Evolutionary conservation across 805 yeast genomes (phyloP), one percentile per base, ranked within the genome.

Genomic region (Wickerhamomyces xylosicus): DNA sequence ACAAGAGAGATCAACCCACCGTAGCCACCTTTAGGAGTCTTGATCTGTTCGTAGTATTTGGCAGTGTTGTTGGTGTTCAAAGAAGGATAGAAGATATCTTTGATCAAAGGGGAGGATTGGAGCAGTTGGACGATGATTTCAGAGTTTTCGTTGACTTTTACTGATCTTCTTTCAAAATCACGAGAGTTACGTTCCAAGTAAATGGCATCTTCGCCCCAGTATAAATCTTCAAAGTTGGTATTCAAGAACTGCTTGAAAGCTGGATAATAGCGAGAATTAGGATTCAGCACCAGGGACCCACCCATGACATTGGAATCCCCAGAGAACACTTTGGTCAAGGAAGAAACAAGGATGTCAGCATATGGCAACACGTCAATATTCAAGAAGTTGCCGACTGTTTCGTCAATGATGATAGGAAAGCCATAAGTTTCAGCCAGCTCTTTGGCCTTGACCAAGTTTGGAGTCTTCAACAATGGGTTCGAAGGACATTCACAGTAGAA

Each of bases 261-360:
- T 3, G 48, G 41, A 62, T 73, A 87, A 45, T 52, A 59, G 33
- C 58, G 61, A 8, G 89, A 70, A 5, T 65, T 51, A 5, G 89
- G 82, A 54, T 90, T 92, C 49, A 92, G 62, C 5, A 86, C 78
- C 44, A 89, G 59, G 11, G 90, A 78, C 3, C 98, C 98, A 1
- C 87, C 96, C 90, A 90, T 84, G 37, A 90, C 97, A 53, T 90
- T 87, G 25, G 95, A 81, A 57, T 86, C 96, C 19, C 97, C 97
- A 29, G 90, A 79, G 56, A 92, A 92, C 15, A 89, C 83, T 57
- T 92, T 92, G 10, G 97, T 89, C 44, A 92, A 67, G 8, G 96
- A 85, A 25, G 90, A 74, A 27, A 80, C 92, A 14, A 85, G 82
- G 37, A 89, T 71, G 58, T 92, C 99, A n/a, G 85, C 79, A 56